A percentile compares a stretch with the other conserved stretches of the same genome.
Conservation (phyloP, 345 rosid species). For the Pugionium cornutum region DNA sequence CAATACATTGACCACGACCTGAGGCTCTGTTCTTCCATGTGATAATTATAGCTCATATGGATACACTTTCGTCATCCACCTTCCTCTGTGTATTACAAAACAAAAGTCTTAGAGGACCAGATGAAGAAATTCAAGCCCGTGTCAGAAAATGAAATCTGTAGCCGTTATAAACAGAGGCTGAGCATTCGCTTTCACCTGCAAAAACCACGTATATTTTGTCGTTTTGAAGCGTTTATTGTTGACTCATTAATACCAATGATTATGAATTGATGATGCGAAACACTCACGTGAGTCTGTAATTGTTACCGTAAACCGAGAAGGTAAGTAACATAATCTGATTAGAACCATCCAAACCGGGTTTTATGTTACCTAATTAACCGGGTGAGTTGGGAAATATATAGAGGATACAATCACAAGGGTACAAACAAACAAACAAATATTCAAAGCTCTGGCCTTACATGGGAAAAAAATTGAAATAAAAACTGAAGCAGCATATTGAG, state of each 20-base stretch:
- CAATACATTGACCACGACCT: conserved; percentile 25
- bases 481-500: conserved; percentile 8
- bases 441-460: conserved; percentile 27
- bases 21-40: conserved; percentile 24
- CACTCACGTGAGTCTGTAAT: not conserved
- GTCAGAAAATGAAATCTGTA: conserved; percentile 26
- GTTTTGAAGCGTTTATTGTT: conserved; percentile 4
- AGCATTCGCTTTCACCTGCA: conserved; percentile 9
- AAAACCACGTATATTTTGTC: conserved; percentile 9
- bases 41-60: conserved; percentile 18
- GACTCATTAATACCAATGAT: conserved; percentile 5
- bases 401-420: conserved; percentile 19
- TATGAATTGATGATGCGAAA: conserved; percentile 1
- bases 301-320: not conserved
- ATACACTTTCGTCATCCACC: conserved; percentile 25
- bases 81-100: not conserved
- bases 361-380: conserved; percentile 15
- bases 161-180: conserved; percentile 22
- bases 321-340: not conserved
- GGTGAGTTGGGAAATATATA: not conserved
- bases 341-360: conserved; percentile 16
- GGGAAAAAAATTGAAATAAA: conserved; percentile 12
- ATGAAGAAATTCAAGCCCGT: conserved; percentile 3
- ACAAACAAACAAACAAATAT: conserved; percentile 25
- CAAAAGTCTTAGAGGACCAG: not conserved